Evolutionary conservation across 768 basidiomycete genomes (phyloP).

Genomic region (Chalciporus chontae): DNA sequence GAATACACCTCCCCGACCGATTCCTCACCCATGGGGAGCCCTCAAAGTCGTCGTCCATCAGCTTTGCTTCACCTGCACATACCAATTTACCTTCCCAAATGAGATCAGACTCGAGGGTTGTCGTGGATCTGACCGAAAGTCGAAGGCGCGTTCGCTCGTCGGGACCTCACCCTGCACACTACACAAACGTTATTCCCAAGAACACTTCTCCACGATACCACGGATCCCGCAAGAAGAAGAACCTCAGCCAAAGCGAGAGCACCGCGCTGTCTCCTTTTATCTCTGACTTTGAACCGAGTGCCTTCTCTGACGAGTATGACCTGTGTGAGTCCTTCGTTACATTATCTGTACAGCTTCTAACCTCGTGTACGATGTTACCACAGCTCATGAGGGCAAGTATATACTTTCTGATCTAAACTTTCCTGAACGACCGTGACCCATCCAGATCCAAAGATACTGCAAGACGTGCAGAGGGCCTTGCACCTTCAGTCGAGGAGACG

Average conservation of each 20-base stretch:
- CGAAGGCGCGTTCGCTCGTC: conserved; percentile 21
- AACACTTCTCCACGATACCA: conserved; percentile 11
- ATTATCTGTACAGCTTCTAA: conserved; percentile 8
- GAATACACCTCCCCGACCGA: conserved; percentile 34
- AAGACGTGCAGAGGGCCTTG: conserved; percentile 75
- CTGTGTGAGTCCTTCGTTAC: conserved; percentile 49
- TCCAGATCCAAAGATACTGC: conserved; percentile 73
- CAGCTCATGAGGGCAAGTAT: conserved; percentile 72
- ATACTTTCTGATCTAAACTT: conserved; percentile 3
- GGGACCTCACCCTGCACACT: conserved; percentile 16
- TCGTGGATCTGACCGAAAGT: conserved; percentile 10
- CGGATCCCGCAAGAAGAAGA: conserved; percentile 21
- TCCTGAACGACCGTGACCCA: conserved; percentile 11
- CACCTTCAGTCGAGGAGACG: conserved; percentile 73
- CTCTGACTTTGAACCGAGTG: conserved; percentile 36
- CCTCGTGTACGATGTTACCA: conserved; percentile 4
- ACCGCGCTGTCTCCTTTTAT: conserved; percentile 16
- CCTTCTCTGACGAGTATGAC: conserved; percentile 76
- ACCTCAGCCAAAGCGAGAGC: conserved; percentile 12
- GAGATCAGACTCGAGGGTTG: conserved; percentile 12
- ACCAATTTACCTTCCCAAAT: conserved; percentile 7
- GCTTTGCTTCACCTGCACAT: conserved; percentile 15
- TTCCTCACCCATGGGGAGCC: conserved; percentile 28
- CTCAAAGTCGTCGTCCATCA: conserved; percentile 31
- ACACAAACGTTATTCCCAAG: conserved; percentile 13